A percentile compares a stretch with the other conserved stretches of the same genome.
Evolutionary conservation across 2,329 filamentous ascomycete species (phyloP).

Genomic region (Penicillium verrucosum): DNA sequence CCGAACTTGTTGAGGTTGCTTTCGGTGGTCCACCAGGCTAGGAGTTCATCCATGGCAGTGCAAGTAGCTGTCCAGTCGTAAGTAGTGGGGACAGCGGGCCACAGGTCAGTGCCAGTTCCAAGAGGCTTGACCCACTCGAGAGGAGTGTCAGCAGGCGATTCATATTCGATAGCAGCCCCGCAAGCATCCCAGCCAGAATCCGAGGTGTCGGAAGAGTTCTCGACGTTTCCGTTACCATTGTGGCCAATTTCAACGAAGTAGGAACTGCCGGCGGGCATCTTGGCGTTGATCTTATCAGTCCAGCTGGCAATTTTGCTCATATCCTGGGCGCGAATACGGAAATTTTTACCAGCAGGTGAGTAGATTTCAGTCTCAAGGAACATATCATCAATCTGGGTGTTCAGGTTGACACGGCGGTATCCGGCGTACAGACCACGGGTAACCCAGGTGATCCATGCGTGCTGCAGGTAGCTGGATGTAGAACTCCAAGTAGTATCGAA

Average conservation of each 20-base stretch:
- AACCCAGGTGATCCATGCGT: conserved; percentile 62
- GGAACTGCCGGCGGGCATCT: conserved; percentile 51
- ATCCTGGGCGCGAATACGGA: conserved; percentile 50
- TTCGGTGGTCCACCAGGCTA: conserved; percentile 53
- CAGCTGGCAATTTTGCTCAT: conserved; percentile 47
- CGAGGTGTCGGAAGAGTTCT: conserved; percentile 28
- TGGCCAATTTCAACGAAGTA: conserved; percentile 56
- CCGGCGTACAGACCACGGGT: conserved; percentile 57
- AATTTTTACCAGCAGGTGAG: conserved; percentile 47
- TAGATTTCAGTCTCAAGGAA: conserved; percentile 55
- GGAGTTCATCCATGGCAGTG: conserved; percentile 49
- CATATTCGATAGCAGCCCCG: conserved; percentile 46
- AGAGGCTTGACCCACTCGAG: conserved; percentile 51
- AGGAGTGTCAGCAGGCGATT: conserved; percentile 45
- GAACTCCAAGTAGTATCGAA: conserved; percentile 53
- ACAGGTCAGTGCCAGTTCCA: conserved; percentile 50
- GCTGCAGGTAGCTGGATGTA: conserved; percentile 58
- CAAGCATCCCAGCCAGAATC: conserved; percentile 26
- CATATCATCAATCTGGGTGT: conserved; percentile 62
- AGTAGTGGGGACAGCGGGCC: conserved; percentile 45
- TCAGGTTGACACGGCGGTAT: conserved; percentile 55
- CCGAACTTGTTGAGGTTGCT: conserved; percentile 54
- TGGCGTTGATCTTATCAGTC: conserved; percentile 41
- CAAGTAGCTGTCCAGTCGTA: conserved; percentile 53
- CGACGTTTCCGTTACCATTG: conserved; percentile 56